Evolutionary conservation across 345 rosid species (phyloP), one percentile per base, ranked within the genome.

Genomic region (Hibiscus mutabilis): DNA sequence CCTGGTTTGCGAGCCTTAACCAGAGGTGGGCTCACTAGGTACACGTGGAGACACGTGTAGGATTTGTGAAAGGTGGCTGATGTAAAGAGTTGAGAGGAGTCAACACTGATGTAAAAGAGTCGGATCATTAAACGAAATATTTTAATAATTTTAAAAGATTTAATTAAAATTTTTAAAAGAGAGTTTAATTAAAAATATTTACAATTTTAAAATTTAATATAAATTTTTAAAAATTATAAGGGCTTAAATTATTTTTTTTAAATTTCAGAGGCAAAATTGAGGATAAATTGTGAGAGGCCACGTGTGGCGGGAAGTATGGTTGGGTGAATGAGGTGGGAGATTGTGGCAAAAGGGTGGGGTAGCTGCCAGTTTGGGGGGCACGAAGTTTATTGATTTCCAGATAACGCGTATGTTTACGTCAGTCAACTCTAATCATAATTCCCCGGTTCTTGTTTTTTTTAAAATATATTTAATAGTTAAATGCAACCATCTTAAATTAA

Each of bases 71-170:
- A 55, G 14, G 10, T 49, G 5, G 55, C n/a, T 49, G 22, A 53
- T 53, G 58, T n/a, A n/a, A n/a, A n/a, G 88, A 83, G 88, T 84
- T 86, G 83, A 89, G 78, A 33, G 87, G 86, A 16, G 91, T 81
- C 69, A 88, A 82, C 9, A 90, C n/a, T n/a, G n/a, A n/a, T n/a
- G n/a, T n/a, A n/a, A n/a, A 2, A 27, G 29, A 2, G 29, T 27
- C 3, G 3, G 3, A 27, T 27, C 3, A 0, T 27, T 27, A 27
- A 27, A 27, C 29, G 29, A 27, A 27, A 1, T 27, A n/a, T 2
- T 27, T 27, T 25, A 25, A 25, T 1, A 25, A 25, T 25, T 25
- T 25, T 25, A 0, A 25, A 25, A 1, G 0, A 25, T 25, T 25
- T 25, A n/a, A n/a, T n/a, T 25, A 25, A 25, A 3, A 25, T 0